Evolutionary conservation across 2,329 filamentous ascomycete species (phyloP), one percentile per base, ranked within the genome.

Genomic region (Phaeosphaeriaceae sp.): DNA sequence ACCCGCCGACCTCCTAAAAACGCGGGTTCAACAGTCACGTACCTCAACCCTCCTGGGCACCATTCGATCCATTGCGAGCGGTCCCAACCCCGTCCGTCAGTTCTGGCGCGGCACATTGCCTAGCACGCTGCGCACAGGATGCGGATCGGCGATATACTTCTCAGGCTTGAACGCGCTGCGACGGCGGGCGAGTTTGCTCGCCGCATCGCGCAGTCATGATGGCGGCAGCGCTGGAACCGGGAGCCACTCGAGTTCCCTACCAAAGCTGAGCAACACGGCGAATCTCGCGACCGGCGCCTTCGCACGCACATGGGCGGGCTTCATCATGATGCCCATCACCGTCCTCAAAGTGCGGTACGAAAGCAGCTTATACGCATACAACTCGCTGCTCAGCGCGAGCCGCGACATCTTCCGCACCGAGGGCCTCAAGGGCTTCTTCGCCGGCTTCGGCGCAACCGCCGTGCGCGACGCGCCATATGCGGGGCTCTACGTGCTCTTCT

Each of bases 341-440:
- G 90, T 99, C 46, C 89, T 99, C 71, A 99, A 99, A 75, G 95
- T 98, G 45, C 91, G 95, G 46, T 98, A 96, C 74, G 95, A 99
- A 78, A 94, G 90, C 24, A 93, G 86, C 61, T 82, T 94, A 45
- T 99, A 97, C 80, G 81, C 87, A 2, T 98, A 98, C 80, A 85
- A 85, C 22, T 94, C 92, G 1, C 82, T 98, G 22, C 79, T 85
- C 42, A 84, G 87, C 40, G 95, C 95, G 0, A 88, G 86, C 1
- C 82, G 81, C 33, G 92, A 95, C 66, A 97, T 98, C 25, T 80
- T 89, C 52, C 83, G 83, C 7, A 86, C 82, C 0, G 89, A 94
- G 66, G 93, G 95, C 0, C 55, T 91, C 3, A 86, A 89, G 27
- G 95, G 94, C 0, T 96, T 99, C 78, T 98, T 98, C 71, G 88